Evolutionary conservation across 2,329 filamentous ascomycete species (phyloP), one percentile per base, ranked within the genome.

Genomic region (Pseudocercospora ulei): DNA sequence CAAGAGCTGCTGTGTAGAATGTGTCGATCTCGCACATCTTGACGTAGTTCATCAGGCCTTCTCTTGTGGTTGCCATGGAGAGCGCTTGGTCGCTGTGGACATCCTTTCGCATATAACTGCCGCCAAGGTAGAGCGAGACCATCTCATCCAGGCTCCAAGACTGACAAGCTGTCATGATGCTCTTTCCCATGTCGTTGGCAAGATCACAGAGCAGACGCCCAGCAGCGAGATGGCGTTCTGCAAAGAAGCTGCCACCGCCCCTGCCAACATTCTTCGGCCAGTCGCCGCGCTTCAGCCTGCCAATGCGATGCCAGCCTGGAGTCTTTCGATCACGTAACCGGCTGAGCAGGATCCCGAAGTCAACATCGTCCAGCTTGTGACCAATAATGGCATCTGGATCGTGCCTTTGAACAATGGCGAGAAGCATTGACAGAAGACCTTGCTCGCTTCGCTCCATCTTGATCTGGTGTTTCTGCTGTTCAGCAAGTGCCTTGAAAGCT

Each of bases 141-240:
- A 98, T 98, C 62, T 98, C 90, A 1, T 88, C 92, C 61, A 98
- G 70, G 61, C 82, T 94, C 90, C 90, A 98, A 2, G 87, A 93
- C 62, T 95, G 88, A 61, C 90, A 98, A 65, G 93, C 94, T 54
- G 75, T 79, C 88, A 96, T 96, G 49, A 86, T 75, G 7, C 88
- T 95, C 68, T 95, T 96, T 61, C 90, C 90, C 56, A 92, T 83
- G 53, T 98, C 90, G 59, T 98, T 98, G 41, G 81, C 86, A 43
- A 96, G 69, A 65, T 98, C 90, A 60, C 90, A 96, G 40, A 96
- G 73, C 44, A 98, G 68, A 52, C 90, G 80, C 25, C 90, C 90
- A 46, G 87, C 76, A 50, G 94, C 80, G 40, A 98, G 64, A 57
- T 94, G 84, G 43, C 88, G 79, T 61, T 98, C 90, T 1, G 83